Percentiles rank a stretch among this genome's conserved stretches.
phyloP scores from a whole-genome alignment of 2,329 filamentous ascomycete species.

The Chaetomium globosum region DNA sequence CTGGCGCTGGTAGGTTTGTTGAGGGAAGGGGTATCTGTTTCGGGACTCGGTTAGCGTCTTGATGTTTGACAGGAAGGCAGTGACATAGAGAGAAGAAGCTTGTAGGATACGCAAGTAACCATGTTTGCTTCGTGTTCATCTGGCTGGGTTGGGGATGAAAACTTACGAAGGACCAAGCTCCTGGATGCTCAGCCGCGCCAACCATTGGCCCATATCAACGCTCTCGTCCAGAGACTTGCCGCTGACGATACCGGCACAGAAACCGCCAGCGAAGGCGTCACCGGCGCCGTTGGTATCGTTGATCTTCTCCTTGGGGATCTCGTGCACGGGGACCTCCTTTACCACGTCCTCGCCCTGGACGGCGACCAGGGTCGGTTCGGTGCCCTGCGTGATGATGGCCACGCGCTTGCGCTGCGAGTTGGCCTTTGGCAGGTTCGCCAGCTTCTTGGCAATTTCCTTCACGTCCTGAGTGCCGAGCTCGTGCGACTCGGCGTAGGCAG shows the following conservation, averaged over 20 bases:
- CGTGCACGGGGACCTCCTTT: constrained; percentile 78
- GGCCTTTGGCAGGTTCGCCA: constrained; percentile 89
- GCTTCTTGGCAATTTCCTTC: constrained; percentile 78
- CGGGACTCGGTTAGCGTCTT: constrained; percentile 18
- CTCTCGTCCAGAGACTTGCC: constrained; percentile 76
- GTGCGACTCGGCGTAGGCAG: constrained; percentile 83
- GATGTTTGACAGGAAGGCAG: neutral
- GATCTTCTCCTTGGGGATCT: constrained; percentile 76
- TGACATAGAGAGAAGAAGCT: neutral
- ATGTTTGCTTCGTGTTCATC: neutral
- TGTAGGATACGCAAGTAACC: constrained; percentile 6
- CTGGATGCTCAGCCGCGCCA: constrained; percentile 89
- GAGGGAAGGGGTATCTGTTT: constrained; percentile 75
- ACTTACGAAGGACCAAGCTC: constrained; percentile 95
- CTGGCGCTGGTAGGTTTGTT: constrained; percentile 69
- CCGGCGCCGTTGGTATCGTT: constrained; percentile 96
- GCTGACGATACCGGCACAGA: constrained; percentile 85
- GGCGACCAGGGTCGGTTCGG: constrained; percentile 84
- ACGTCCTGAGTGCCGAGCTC: constrained; percentile 74
- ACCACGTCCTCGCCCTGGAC: constrained; percentile 70
- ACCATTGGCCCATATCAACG: constrained; percentile 94
- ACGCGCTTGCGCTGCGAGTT: constrained; percentile 81
- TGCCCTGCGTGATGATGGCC: constrained; percentile 94
- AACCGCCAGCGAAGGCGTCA: constrained; percentile 94
- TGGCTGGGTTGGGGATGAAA: neutral